Evolutionary conservation across 345 rosid genomes (phyloP), one percentile per base, ranked within the genome.

Genomic region (Laguncularia racemosa): DNA sequence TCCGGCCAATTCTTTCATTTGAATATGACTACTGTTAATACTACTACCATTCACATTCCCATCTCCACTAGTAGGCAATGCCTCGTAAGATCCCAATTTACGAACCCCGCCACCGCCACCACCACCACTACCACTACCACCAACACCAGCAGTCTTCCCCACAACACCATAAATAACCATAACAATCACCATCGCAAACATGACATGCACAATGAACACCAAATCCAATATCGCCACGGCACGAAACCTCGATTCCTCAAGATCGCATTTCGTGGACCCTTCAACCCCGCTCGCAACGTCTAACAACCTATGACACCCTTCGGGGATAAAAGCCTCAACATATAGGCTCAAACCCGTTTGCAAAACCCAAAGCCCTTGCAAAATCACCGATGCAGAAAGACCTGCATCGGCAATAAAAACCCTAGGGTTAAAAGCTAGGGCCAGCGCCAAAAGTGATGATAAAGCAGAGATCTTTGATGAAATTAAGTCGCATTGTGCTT

Each of bases 151-250:
- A 1, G 52, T 65, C 74, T 73, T 84, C 0, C 81, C 86, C 54
- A 75, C 69, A 66, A 82, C 70, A 9, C 81, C 92, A 17, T 84
- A 82, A 9, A 76, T 60, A 16, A 74, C 68, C 66, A 93, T 70
- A 20, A 93, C 60, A 45, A 78, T 54, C 46, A 87, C 16, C 12
- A 87, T 78, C 2, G 79, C 89, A 63, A 87, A 61, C 68, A 84
- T 78, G 13, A 82, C 96, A 62, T 93, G 89, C 6, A 85, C 58
- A 44, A 87, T 73, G 40, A 89, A 89, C 48, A 81, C 53, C 14
- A 93, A 88, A 76, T 93, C 99, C 71, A 89, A 74, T 14, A 93
- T 69, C 1, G 99, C 89, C 56, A 84, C 83, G 9, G 96, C 99
- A 43, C 99, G 69, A 40, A 89, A 61, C 75, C 75, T 74, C 2